Evolutionary conservation across 2,329 filamentous ascomycete genomes (phyloP).

Genomic region (Ophiostoma populinum): DNA sequence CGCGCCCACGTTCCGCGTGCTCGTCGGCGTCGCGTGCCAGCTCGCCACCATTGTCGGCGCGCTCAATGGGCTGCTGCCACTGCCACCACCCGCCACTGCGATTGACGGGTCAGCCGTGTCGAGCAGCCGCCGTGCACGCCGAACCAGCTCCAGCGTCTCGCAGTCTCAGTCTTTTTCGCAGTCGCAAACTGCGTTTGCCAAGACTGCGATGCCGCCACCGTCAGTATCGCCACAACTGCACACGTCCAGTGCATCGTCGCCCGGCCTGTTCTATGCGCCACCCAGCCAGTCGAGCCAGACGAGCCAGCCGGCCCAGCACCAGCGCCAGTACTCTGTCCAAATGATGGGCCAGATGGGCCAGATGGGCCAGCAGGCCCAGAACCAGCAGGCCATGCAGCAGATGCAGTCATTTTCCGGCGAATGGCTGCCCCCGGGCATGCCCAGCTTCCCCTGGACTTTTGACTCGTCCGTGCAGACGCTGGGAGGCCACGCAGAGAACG

Average conservation of each 20-base stretch:
- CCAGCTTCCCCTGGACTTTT: constrained; percentile 4
- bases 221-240: background rate
- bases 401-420: constrained; percentile 5
- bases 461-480: background rate
- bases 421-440: constrained; percentile 6
- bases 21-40: constrained; percentile 8
- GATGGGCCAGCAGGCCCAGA: background rate
- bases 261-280: constrained; percentile 2
- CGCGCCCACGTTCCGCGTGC: constrained; percentile 7
- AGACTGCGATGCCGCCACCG: constrained; percentile 2
- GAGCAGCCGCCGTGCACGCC: constrained; percentile 1
- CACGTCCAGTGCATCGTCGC: background rate
- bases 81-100: background rate
- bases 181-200: too few species aligned
- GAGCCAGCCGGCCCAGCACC: constrained; percentile 3
- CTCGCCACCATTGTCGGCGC: constrained; percentile 10
- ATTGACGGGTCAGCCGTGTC: background rate
- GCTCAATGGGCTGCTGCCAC: constrained; percentile 1
- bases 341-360: constrained; percentile 1
- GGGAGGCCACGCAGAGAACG: too few species aligned
- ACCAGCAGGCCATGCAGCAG: constrained; percentile 3
- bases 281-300: background rate
- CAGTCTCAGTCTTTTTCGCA: too few species aligned
- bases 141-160: constrained; percentile 4
- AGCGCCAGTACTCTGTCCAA: background rate